These are phyloP conservation scores for Fulvia fulva DNA, from an alignment of 2,329 filamentous ascomycete genomes.

Conservation along the genomic window DNA sequence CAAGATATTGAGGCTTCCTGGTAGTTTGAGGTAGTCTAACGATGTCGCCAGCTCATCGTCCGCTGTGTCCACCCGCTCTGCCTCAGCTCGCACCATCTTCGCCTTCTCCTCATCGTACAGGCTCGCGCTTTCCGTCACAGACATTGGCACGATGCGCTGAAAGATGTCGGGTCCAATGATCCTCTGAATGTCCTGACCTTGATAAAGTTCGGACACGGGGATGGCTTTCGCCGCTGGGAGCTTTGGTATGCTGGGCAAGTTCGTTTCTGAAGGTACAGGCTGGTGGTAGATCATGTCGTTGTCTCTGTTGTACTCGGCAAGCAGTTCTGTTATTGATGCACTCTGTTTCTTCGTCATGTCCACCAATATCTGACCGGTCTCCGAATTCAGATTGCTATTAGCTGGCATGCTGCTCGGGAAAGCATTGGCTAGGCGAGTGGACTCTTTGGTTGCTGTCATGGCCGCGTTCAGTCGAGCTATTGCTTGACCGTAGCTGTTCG, in stretches of 20 bases:
- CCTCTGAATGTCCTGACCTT: constrained; percentile 92
- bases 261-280: constrained; percentile 78
- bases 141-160: constrained; percentile 91
- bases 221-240: constrained; percentile 94
- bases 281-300: constrained; percentile 99
- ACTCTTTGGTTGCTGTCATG: constrained; percentile 73
- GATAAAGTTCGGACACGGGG: constrained; percentile 92
- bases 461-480: constrained; percentile 79
- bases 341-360: constrained; percentile 82
- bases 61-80: constrained; percentile 85
- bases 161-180: constrained; percentile 98
- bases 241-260: constrained; percentile 77
- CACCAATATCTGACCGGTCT: constrained; percentile 68
- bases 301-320: constrained; percentile 75
- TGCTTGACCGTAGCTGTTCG: constrained; percentile 78
- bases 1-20: constrained; percentile 72
- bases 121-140: constrained; percentile 93
- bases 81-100: constrained; percentile 88
- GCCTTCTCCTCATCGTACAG: constrained; percentile 98
- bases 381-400: constrained; percentile 76
- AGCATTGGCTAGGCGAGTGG: constrained; percentile 67
- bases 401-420: constrained; percentile 78
- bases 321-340: constrained; percentile 73
- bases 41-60: constrained; percentile 96
- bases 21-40: constrained; percentile 86